Base-by-base conservation (phyloP, 2,329 filamentous ascomycete species). In the Ophiostoma sp. region DNA sequence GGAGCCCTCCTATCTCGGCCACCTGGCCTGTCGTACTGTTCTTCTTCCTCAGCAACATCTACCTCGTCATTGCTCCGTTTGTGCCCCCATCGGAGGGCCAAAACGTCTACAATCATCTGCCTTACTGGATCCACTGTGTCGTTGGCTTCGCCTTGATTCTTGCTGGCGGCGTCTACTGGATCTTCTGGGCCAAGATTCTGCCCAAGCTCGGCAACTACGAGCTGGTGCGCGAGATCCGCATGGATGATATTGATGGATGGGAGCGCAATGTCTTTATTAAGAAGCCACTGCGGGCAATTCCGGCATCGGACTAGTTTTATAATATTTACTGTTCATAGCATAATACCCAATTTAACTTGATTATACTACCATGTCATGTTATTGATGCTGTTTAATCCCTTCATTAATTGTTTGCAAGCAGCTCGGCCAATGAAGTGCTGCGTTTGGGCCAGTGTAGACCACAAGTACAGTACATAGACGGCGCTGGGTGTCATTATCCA, bases 201-300 rank as follows among this genome's bases (percentile, higher is more conserved):
- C 85, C 85, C 69, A 81, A 79, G 75, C 72, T 87, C 41, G 85
- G 85, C 17, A 75, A 76, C 0, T 87, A 90, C 74, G 81, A 85
- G 74, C 80, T 90, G 11, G 81, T 86, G 2, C 82, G 84, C 70
- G 84, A 88, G 77, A 81, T 79, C 0, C 76, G 82, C 1, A 77
- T 89, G 8, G 85, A 87, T 72, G 81, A 82, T 0, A 81, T 85
- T 60, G 87, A 90, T 76, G 87, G 88, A 1, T 90, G 88, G 88
- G 86, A 87, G 74, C 80, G 85, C 41, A 86, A 80, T 69, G 81
- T 85, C 2, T 88, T 89, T 75, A 77, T 80, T 1, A 80, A 76
- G 71, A 76, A 80, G 72, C 83, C 84, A 8, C 68, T 73, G 35
- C 33, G 35, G n/a, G 33, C 66, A 35, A 11, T 66, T 36, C 31